Evolutionary conservation across 2,329 filamentous ascomycete species (phyloP).

Genomic region (Monascus ruber): DNA sequence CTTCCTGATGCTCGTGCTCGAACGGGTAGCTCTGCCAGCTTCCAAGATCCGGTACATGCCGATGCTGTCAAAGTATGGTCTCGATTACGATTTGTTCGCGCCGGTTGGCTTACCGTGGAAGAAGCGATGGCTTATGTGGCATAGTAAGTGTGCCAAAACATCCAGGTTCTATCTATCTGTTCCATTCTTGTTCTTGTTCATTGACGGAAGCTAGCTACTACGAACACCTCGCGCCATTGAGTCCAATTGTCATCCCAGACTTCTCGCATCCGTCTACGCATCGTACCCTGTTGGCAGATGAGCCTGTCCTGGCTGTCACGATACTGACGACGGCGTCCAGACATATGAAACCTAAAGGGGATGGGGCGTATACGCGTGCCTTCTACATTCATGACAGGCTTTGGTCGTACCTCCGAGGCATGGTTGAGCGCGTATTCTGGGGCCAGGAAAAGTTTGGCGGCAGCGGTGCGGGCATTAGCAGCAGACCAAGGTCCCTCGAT

Average conservation of each 20-base stretch:
- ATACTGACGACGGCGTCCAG: constrained; percentile 84
- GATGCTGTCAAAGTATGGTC: constrained; percentile 81
- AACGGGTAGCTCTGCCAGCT: constrained; percentile 14
- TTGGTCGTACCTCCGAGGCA: constrained; percentile 86
- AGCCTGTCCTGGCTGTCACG: constrained; percentile 85
- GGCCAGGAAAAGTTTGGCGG: constrained; percentile 92
- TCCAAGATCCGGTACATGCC: constrained; percentile 31
- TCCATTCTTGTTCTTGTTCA: constrained; percentile 1
- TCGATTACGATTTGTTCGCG: constrained; percentile 84
- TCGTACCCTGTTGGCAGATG: constrained; percentile 67
- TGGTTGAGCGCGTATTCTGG: constrained; percentile 92
- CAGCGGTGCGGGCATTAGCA: constrained; percentile 43
- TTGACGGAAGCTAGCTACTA: constrained; percentile 57
- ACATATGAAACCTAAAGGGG: constrained; percentile 67
- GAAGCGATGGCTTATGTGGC: constrained; percentile 91
- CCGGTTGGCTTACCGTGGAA: constrained; percentile 88
- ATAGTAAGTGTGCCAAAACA: constrained; percentile 49
- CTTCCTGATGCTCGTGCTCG: constrained; percentile 14
- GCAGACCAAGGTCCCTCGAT: constrained; percentile 58
- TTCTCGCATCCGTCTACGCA: constrained; percentile 76
- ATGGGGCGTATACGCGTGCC: constrained; percentile 70
- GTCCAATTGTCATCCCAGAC: constrained; percentile 84
- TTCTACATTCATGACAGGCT: constrained; percentile 90
- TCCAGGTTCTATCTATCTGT: background rate
- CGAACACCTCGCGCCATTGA: constrained; percentile 77